Evolutionary conservation across 768 basidiomycete genomes (phyloP).

Genomic region (Sarcomyxa edulis): DNA sequence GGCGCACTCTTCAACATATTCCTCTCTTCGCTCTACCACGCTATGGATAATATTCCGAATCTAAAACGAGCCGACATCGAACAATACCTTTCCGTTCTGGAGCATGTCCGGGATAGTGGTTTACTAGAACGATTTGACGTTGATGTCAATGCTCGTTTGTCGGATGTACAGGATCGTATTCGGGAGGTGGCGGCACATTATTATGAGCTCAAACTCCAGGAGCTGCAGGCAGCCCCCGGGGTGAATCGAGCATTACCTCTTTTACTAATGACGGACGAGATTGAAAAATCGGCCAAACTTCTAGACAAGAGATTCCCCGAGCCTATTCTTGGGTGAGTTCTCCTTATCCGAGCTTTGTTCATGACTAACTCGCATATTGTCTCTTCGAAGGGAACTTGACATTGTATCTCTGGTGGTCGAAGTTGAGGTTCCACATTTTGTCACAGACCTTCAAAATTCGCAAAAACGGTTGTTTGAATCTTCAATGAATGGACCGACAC

Average conservation of each 20-base stretch:
- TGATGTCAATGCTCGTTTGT: conserved; percentile 62
- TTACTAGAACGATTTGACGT: conserved; percentile 70
- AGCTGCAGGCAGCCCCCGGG: conserved; percentile 64
- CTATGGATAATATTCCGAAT: conserved; percentile 71
- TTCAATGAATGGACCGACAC: conserved; percentile 82
- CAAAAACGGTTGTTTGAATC: conserved; percentile 76
- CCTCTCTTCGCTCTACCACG: conserved; percentile 77
- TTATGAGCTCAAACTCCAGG: conserved; percentile 59
- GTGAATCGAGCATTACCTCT: conserved; percentile 80
- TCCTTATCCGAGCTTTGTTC: neutral
- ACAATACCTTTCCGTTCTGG: conserved; percentile 61
- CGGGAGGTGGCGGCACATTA: conserved; percentile 52
- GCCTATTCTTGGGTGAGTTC: conserved; percentile 70
- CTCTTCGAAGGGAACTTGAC: conserved; percentile 53
- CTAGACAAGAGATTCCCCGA: conserved; percentile 86
- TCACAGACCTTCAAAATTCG: conserved; percentile 61
- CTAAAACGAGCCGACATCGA: conserved; percentile 69
- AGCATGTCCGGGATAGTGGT: conserved; percentile 63
- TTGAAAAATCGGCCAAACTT: conserved; percentile 80
- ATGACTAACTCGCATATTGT: conserved; percentile 2
- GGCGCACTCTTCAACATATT: conserved; percentile 82
- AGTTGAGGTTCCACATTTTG: conserved; percentile 56
- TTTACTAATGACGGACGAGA: conserved; percentile 79
- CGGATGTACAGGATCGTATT: conserved; percentile 64
- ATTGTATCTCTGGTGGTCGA: conserved; percentile 73